These are phyloP conservation scores for Acacia melanoxylon DNA, from an alignment of 306 rosid species.

Conservation along the genomic window DNA sequence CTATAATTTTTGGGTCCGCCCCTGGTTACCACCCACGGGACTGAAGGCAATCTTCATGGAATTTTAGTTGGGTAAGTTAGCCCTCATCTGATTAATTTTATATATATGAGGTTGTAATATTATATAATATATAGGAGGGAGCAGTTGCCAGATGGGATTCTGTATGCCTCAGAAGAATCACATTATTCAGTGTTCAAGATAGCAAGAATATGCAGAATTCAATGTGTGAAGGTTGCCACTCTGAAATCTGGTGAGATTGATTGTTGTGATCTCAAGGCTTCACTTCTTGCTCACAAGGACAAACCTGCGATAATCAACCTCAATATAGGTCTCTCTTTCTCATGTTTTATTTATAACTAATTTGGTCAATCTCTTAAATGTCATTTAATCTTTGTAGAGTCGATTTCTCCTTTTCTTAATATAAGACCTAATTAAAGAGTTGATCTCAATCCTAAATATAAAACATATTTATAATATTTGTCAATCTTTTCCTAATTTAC, in stretches of 20 bases:
- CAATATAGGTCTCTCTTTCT: neutral
- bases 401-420: too few relatives aligned
- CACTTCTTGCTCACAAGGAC: neutral
- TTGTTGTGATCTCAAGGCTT: neutral
- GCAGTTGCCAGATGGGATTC: neutral
- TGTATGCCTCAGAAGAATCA: neutral
- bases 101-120: neutral
- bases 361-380: neutral
- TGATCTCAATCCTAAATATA: too few relatives aligned
- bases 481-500: too few relatives aligned
- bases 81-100: neutral
- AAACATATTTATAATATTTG: too few relatives aligned
- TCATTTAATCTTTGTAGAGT: too few relatives aligned
- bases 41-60: slow-evolving; percentile 4
- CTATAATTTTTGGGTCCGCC: too few relatives aligned
- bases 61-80: neutral
- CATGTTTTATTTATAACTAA: neutral
- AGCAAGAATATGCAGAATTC: neutral
- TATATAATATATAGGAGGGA: neutral
- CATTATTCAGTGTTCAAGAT: neutral
- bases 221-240: neutral
- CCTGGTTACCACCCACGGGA: too few relatives aligned
- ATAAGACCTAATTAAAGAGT: too few relatives aligned
- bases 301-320: neutral
- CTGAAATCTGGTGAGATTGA: neutral